A percentile compares a stretch with the other conserved stretches of the same genome.
Conservation (phyloP, 2,329 filamentous ascomycete species). For the Macrophomina pseudophaseolina region DNA sequence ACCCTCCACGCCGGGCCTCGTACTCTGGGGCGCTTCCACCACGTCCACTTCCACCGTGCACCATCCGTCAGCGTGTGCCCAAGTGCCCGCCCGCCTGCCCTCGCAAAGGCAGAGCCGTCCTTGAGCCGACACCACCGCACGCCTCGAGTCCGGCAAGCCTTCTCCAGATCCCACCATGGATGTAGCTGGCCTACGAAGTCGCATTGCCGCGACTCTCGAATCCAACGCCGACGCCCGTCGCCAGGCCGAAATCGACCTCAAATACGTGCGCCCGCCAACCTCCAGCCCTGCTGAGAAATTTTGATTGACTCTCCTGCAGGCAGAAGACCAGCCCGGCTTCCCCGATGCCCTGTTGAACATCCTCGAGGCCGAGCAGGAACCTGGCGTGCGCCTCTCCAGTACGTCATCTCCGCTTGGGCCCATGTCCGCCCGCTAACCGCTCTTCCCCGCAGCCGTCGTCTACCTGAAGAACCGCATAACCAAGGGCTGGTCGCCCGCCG, state of each 20-base stretch:
- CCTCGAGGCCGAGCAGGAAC: slow-evolving; percentile 84
- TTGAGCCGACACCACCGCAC: slow-evolving; percentile 24
- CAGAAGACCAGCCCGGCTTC: slow-evolving; percentile 89
- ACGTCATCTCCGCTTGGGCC: slow-evolving; percentile 50
- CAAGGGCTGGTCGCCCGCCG: slow-evolving; percentile 82
- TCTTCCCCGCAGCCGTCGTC: slow-evolving; percentile 72
- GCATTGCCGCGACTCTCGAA: slow-evolving; percentile 77
- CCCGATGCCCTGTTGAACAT: slow-evolving; percentile 90
- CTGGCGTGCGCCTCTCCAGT: slow-evolving; percentile 87
- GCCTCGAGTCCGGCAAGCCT: slow-evolving; percentile 18
- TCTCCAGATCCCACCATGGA: slow-evolving; percentile 64
- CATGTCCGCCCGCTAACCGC: slow-evolving; percentile 32
- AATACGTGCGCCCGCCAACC: slow-evolving; percentile 65
- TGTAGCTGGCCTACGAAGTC: slow-evolving; percentile 73
- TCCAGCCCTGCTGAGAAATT: slow-evolving; percentile 32
- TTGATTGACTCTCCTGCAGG: slow-evolving; percentile 58
- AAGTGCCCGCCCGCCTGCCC: background rate
- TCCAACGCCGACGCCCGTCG: slow-evolving; percentile 75
- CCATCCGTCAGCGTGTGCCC: background rate
- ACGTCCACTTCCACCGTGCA: slow-evolving; percentile 5
- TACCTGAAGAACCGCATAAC: slow-evolving; percentile 98
- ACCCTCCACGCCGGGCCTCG: slow-evolving; percentile 16
- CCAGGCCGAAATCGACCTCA: slow-evolving; percentile 79
- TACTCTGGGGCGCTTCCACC: slow-evolving; percentile 10
- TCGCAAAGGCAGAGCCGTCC: slow-evolving; percentile 10